Conservation (phyloP, 345 rosid species). For the Populus simonii region DNA sequence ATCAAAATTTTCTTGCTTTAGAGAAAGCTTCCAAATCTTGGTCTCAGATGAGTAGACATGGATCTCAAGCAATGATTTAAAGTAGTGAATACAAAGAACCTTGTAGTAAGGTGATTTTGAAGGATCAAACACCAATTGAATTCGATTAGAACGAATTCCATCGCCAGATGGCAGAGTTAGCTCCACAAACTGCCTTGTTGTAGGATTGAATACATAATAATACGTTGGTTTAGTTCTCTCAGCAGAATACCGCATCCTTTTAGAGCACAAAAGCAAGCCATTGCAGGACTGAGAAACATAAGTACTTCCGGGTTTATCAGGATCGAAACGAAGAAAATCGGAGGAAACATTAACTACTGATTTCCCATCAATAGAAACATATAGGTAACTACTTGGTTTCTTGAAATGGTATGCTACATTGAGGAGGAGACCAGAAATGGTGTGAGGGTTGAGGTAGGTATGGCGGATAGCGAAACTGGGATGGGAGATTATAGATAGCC, state of each 20-base stretch:
- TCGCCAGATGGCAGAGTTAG: background rate
- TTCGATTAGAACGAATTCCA: background rate
- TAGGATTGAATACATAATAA: conserved; percentile 22
- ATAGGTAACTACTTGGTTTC: background rate
- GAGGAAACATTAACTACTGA: background rate
- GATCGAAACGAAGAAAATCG: background rate
- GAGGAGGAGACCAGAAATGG: background rate
- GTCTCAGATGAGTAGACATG: conserved; percentile 18
- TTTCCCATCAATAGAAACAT: background rate
- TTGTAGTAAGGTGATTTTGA: conserved; percentile 16
- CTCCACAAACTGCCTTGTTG: conserved; percentile 12
- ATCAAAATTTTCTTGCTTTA: background rate
- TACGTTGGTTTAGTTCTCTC: background rate
- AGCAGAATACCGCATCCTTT: background rate
- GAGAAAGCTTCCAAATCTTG: conserved; percentile 5
- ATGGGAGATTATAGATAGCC: conserved; percentile 12
- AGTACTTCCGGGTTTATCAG: background rate
- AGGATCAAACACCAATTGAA: conserved; percentile 26
- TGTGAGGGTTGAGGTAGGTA: background rate
- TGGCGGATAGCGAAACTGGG: conserved; percentile 15
- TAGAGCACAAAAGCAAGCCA: conserved; percentile 15
- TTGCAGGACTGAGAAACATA: background rate
- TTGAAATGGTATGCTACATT: too few species aligned
- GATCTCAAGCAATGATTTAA: background rate
- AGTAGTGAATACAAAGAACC: conserved; percentile 6